Conservation (phyloP, 495 filamentous ascomycete genomes). For the Tuber indicum region DNA sequence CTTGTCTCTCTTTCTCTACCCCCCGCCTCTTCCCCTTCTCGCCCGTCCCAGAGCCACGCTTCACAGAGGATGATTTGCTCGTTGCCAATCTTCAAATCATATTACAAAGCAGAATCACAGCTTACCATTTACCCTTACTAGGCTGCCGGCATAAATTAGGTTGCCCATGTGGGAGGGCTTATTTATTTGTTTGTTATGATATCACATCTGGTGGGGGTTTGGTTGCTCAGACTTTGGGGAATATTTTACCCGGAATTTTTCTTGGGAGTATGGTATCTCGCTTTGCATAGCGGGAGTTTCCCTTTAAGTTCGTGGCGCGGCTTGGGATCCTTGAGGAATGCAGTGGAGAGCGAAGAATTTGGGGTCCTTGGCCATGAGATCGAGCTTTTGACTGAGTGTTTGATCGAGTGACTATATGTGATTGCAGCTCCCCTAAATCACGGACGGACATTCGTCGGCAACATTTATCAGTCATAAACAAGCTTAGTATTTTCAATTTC, state of each 20-base stretch:
- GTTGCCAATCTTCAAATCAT: conserved; percentile 3
- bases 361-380: background rate
- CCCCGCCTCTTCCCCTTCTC: too few species aligned
- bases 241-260: background rate
- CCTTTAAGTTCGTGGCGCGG: background rate
- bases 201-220: background rate
- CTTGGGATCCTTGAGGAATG: background rate
- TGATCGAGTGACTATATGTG: background rate
- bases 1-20: too few species aligned
- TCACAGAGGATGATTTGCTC: background rate
- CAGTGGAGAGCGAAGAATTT: background rate
- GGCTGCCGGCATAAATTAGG: background rate
- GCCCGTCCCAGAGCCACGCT: too few species aligned
- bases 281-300: background rate
- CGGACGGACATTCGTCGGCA: background rate
- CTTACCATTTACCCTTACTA: conserved; percentile 7
- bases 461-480: background rate
- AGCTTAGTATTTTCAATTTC: background rate
- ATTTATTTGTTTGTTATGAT: background rate
- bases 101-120: background rate
- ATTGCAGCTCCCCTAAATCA: background rate
- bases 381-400: background rate
- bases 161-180: background rate
- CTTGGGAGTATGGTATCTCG: background rate
- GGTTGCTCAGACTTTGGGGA: background rate